These are phyloP conservation scores for Phytophthora meadii DNA, from an alignment of 352 stramenopile genomes.

Conservation along the genomic window DNA sequence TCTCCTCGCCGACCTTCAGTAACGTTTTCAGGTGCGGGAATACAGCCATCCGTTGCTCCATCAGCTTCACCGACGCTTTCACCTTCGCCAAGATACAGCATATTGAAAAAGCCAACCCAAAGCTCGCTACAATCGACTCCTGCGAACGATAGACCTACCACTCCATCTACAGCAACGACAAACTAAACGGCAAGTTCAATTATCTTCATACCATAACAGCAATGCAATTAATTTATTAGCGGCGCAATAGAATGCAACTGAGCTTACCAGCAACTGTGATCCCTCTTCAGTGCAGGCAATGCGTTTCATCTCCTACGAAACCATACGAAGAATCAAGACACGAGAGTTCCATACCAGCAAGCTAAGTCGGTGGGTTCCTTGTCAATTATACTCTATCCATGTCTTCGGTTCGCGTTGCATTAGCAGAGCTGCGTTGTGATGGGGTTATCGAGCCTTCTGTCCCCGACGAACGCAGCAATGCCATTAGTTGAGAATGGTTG, in stretches of 20 bases:
- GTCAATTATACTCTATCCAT: conserved; percentile 77
- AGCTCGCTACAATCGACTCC: conserved; percentile 3
- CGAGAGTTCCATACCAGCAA: conserved; percentile 21
- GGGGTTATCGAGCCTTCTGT: conserved; percentile 27
- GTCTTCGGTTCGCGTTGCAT: conserved; percentile 50
- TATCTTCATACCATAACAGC: not conserved
- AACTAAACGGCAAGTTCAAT: no score
- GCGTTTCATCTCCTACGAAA: conserved; percentile 22
- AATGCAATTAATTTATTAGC: conserved; percentile 46
- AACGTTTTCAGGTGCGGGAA: conserved; percentile 17
- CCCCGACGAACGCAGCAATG: conserved; percentile 54
- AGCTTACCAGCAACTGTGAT: conserved; percentile 23
- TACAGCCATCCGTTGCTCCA: not conserved
- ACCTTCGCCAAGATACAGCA: conserved; percentile 31
- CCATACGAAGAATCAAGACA: conserved; percentile 26
- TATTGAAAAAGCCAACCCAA: conserved; percentile 27
- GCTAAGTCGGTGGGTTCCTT: conserved; percentile 17
- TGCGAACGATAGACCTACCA: conserved; percentile 7
- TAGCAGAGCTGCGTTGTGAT: conserved; percentile 34
- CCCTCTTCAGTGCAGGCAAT: conserved; percentile 14
- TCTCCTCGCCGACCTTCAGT: conserved; percentile 41
- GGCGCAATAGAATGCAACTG: conserved; percentile 15
- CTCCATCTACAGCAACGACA: not conserved
- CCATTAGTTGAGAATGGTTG: conserved; percentile 73
- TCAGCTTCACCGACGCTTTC: conserved; percentile 13